Base-by-base conservation (phyloP, 129 eudicot genomes). In the Helianthus annuus region DNA sequence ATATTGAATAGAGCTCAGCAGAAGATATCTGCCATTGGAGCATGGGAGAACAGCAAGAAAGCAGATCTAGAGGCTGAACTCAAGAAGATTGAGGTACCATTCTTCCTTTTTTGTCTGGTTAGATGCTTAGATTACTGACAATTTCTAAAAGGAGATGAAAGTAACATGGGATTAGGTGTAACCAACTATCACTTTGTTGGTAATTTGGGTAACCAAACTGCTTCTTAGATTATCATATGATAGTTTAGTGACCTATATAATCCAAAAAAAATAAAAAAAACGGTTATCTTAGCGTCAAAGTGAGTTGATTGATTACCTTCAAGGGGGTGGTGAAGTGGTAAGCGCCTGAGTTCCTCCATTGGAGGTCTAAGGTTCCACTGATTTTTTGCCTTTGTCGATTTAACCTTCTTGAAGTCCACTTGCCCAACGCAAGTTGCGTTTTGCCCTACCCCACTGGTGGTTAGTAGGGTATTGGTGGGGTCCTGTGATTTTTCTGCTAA, bases 41-140 rank as follows among this genome's bases (percentile, higher is more conserved):
- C 96, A 40, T 89, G 98, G 98, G 98, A 92, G 71, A 92, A 87
- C 88, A 87, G 88, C 87, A 87, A 79, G 88, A 89, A 92, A 82
- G 98, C 98, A 65, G 68, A 76, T 45, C 38, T 89, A 44, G 98
- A 92, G 11, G 96, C 96, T 44, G 85, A 89, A 48, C 87, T 92
- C 15, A 89, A 69, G 76, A 82, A 87, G 64, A 85, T 89, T 42
- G 98, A 89, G 98, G 98, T 85, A 82, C 72, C 24, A 46, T 49
- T 79, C 14, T 0, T 58, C 16, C 17, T 62, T 38, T 5, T 19
- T 40, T 8, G 16, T 54, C 56, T 61, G 61, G 12, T 39, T 48
- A 24, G 24, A 14, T 54, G 3, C 46, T 58, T 45, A 16, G 48
- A 46, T 58, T 22, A 70, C 13, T n/a, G n/a, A n/a, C n/a, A n/a